Evolutionary conservation across 768 basidiomycete genomes (phyloP), one percentile per base, ranked within the genome.

Genomic region (Termitomyces titanicus): DNA sequence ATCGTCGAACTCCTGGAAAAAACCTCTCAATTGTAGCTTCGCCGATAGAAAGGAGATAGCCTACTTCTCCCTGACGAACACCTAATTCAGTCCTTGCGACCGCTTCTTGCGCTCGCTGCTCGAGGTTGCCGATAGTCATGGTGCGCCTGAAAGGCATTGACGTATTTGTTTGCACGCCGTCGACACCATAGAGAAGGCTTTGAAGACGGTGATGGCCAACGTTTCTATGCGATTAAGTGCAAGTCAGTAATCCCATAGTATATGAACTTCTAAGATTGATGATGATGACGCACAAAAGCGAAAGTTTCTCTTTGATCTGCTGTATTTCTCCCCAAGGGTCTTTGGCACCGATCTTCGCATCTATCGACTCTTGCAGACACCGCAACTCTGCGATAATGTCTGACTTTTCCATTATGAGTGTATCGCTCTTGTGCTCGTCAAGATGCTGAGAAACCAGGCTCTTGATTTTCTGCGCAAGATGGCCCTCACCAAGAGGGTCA

Each of bases 341-440:
- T 3, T 18, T 31, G 0, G 10, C n/a, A 3, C 9, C 51, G 5
- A 29, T 43, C 3, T 47, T 29, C 9, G 35, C 47, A 13, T 48
- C 46, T 25, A 18, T 11, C 11, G 15, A 29, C 22, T 33, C 31
- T n/a, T 22, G 54, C 20, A 59, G 51, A 5, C 37, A 51, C 27
- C 35, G 47, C 35, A 62, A 40, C 57, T 70, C 68, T 10, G 27
- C 20, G 13, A 69, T 47, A 13, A 68, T 59, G 43, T 68, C 68
- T 2, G 54, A 53, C 22, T 56, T 55, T 31, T 63, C 57, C 18
- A 68, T 22, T 13, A 20, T 33, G 31, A 6, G 9, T 1, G 29
- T 35, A 2, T 22, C 22, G 55, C 27, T 69, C 54, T 29, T 20
- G 20, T 17, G 20, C 17, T n/a, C n/a, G 64, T 61, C 35, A 68